Evolutionary conservation across 2,329 filamentous ascomycete genomes (phyloP), one percentile per base, ranked within the genome.

Genomic region (Daldinia eschscholtzii): DNA sequence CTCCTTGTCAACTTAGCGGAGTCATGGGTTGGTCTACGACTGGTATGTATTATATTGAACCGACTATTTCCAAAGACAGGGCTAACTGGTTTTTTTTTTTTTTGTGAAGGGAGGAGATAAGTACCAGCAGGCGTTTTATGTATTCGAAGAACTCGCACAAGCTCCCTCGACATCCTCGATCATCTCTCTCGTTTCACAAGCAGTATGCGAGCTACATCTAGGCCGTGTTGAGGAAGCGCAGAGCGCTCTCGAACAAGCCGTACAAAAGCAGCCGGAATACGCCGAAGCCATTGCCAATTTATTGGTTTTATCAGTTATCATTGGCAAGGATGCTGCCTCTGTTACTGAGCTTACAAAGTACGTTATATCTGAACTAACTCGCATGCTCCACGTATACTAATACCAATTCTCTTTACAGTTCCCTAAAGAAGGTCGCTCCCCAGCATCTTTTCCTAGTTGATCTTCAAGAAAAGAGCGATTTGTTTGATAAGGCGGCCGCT

Each of bases 61-160:
- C 18, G 26, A 13, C 42, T 5, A 13, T 30, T 30, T 18, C 7
- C 12, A 12, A 60, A 9, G n/a, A 33, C 7, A 30, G 33, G 18
- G 18, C 66, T 72, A 67, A 70, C 59, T 23, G 5, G 53, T 12
- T 23, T 23, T 46, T 20, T 23, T 23, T 46, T 20, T 46, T 30
- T 55, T 15, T 52, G 12, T 20, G 35, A 68, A 97, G 92, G 95
- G 95, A 77, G 94, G 94, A 73, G 94, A 97, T 75, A 96, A 93
- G 80, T 98, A 98, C 82, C 96, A 98, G 78, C 93, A 96, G 78
- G 91, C 95, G 18, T 98, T 97, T 82, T 98, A 99, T 85, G 95
- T 98, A 68, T 98, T 93, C 77, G 95, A 98, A 82, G 96, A 99
- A 81, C 88, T 98, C 56, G 95, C 96, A 4, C 93, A 97, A 78